Percentiles rank a stretch among this genome's conserved stretches.
These are phyloP conservation scores for Karstenula rhodostoma DNA, from an alignment of 2,329 filamentous ascomycete genomes.

Conservation along the genomic window DNA sequence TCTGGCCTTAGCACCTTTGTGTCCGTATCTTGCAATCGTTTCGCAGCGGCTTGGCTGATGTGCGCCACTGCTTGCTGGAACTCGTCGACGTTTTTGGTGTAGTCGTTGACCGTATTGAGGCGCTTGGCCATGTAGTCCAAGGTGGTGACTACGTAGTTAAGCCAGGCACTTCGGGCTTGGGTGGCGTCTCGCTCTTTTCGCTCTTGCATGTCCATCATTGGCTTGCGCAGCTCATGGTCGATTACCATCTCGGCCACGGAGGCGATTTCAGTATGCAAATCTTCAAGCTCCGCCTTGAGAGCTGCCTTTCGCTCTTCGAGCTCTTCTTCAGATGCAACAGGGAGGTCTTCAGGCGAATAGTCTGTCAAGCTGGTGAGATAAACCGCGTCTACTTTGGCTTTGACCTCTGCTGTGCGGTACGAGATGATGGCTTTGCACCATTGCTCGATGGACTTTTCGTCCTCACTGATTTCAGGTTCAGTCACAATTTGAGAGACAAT, in stretches of 20 bases:
- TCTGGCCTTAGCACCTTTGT: slow-evolving; percentile 25
- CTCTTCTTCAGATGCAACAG: slow-evolving; percentile 47
- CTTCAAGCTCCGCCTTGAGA: slow-evolving; percentile 72
- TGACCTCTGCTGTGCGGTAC: slow-evolving; percentile 52
- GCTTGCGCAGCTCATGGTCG: slow-evolving; percentile 71
- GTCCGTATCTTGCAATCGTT: slow-evolving; percentile 33
- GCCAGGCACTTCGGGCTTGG: slow-evolving; percentile 50
- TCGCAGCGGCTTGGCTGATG: slow-evolving; percentile 33
- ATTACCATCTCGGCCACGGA: slow-evolving; percentile 75
- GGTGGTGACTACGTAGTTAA: slow-evolving; percentile 53
- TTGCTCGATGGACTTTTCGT: slow-evolving; percentile 62
- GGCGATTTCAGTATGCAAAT: slow-evolving; percentile 72
- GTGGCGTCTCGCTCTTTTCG: slow-evolving; percentile 45
- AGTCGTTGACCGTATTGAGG: slow-evolving; percentile 36
- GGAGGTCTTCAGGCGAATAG: slow-evolving; percentile 14
- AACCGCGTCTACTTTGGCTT: slow-evolving; percentile 59
- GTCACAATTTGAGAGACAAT: slow-evolving; percentile 67
- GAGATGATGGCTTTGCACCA: slow-evolving; percentile 59
- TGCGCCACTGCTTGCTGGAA: slow-evolving; percentile 45
- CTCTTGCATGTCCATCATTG: slow-evolving; percentile 58
- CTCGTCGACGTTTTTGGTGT: slow-evolving; percentile 35
- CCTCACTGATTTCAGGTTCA: slow-evolving; percentile 58
- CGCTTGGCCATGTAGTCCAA: slow-evolving; percentile 53
- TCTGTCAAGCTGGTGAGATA: slow-evolving; percentile 55
- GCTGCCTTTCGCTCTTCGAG: slow-evolving; percentile 60